Percentiles rank a stretch among this genome's conserved stretches.
Conservation (phyloP, 2,329 filamentous ascomycete genomes). For the Ophiostoma populinum region DNA sequence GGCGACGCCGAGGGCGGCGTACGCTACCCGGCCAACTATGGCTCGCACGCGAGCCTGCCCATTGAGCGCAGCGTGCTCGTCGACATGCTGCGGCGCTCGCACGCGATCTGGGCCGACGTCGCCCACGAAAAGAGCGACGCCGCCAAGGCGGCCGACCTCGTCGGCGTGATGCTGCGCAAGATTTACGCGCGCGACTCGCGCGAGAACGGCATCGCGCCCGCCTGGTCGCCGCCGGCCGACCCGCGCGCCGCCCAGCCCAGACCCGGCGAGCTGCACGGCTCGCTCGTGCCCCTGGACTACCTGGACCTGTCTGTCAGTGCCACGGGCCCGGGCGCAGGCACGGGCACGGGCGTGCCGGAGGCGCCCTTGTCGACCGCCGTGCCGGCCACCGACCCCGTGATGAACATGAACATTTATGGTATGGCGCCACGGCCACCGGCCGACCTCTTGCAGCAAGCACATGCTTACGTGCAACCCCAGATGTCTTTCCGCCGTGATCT, state of each 20-base stretch:
- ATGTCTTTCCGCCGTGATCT: too few relatives aligned
- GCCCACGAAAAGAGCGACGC: slow-evolving; percentile 21
- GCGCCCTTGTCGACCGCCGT: too few relatives aligned
- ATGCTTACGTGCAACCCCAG: too few relatives aligned
- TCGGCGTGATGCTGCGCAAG: slow-evolving; percentile 23
- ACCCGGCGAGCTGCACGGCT: background rate
- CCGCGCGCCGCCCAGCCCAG: background rate
- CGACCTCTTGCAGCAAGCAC: too few relatives aligned
- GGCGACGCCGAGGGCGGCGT: too few relatives aligned
- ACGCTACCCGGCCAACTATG: slow-evolving; percentile 17
- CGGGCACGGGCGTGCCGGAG: too few relatives aligned
- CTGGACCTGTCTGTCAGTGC: too few relatives aligned
- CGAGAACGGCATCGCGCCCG: slow-evolving; percentile 1
- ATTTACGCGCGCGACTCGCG: slow-evolving; percentile 6
- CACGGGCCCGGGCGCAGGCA: too few relatives aligned
- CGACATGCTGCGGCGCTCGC: slow-evolving; percentile 23
- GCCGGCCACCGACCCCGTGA: too few relatives aligned
- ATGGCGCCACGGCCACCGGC: too few relatives aligned
- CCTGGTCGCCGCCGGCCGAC: slow-evolving; percentile 1
- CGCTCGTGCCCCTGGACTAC: too few relatives aligned
- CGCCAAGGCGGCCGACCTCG: slow-evolving; percentile 27
- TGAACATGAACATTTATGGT: too few relatives aligned
- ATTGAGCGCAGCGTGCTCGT: slow-evolving; percentile 18
- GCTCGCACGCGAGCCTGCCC: slow-evolving; percentile 10
- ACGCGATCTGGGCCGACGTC: slow-evolving; percentile 26